A percentile compares a stretch with the other conserved stretches of the same genome.
phyloP scores from a whole-genome alignment of 345 rosid genomes.

The Pistacia atlantica region DNA sequence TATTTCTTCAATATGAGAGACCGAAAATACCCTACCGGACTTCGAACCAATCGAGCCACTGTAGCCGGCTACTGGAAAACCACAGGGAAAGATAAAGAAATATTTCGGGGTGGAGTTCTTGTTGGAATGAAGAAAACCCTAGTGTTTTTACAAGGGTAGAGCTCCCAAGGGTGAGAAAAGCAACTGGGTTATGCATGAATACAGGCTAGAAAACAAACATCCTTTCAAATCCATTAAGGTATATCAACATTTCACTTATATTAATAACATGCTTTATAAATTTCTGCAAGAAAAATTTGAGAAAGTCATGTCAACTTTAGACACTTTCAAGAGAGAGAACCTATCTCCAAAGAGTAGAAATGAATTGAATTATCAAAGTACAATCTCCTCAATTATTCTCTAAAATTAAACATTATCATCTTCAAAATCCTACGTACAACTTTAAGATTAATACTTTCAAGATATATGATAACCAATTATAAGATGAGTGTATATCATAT shows the following conservation, averaged over 20 bases:
- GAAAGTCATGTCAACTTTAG: too few species aligned
- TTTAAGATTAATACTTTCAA: too few species aligned
- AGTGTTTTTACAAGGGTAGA: slow-evolving; percentile 89
- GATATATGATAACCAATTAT: too few species aligned
- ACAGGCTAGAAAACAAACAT: slow-evolving; percentile 72
- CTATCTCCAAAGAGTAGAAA: too few species aligned
- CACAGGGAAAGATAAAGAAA: slow-evolving; percentile 89
- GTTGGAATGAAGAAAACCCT: slow-evolving; percentile 99
- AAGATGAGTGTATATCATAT: too few species aligned
- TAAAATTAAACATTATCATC: too few species aligned
- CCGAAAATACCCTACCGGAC: slow-evolving; percentile 92
- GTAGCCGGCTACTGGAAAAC: slow-evolving; percentile 98
- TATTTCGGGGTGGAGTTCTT: slow-evolving; percentile 55
- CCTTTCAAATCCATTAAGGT: slow-evolving; percentile 68
- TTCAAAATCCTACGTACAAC: too few species aligned
- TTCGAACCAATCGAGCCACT: slow-evolving; percentile 92
- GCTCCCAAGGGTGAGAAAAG: slow-evolving; percentile 96
- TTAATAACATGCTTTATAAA: too few species aligned
- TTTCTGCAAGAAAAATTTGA: too few species aligned
- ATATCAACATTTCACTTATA: neutral
- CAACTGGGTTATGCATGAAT: slow-evolving; percentile 99
- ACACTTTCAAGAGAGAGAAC: too few species aligned
- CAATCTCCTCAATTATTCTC: too few species aligned
- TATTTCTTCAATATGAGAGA: slow-evolving; percentile 89
- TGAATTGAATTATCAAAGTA: too few species aligned